Evolutionary conservation across 139 green algal genomes (phyloP).

Genomic region (Chlorella sp.): DNA sequence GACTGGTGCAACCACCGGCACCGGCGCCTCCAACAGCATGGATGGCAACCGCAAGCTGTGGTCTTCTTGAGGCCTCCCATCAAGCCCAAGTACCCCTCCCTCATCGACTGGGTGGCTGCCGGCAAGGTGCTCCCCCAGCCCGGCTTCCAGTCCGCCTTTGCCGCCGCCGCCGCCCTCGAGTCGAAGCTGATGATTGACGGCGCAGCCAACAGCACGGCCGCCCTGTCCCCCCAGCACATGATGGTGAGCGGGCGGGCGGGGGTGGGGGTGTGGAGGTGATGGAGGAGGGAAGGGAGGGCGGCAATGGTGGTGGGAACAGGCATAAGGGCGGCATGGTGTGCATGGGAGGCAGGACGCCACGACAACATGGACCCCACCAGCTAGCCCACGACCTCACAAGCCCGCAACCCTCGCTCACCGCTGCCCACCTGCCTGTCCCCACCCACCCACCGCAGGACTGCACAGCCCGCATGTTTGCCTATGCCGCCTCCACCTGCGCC

Average conservation of each 20-base stretch:
- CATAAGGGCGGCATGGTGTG: neutral
- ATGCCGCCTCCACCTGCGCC: neutral
- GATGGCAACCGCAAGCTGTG: neutral
- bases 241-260: neutral
- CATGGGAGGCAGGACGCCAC: neutral
- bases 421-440: neutral
- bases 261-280: neutral
- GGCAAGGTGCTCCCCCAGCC: neutral
- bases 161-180: slow-evolving; percentile 18
- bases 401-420: neutral
- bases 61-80: neutral
- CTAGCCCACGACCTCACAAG: neutral
- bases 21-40: neutral
- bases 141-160: slow-evolving; percentile 1
- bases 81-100: neutral
- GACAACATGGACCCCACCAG: neutral
- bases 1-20: neutral
- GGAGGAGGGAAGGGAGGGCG: neutral
- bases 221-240: slow-evolving; percentile 1
- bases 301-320: neutral
- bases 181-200: slow-evolving; percentile 1
- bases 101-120: neutral
- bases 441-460: neutral
- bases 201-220: neutral
- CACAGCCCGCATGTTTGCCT: neutral